A percentile compares a stretch with the other conserved stretches of the same genome.
Evolutionary conservation across 176 grass and related monocot genomes (phyloP).

Genomic region (Musa troglodytarum): DNA sequence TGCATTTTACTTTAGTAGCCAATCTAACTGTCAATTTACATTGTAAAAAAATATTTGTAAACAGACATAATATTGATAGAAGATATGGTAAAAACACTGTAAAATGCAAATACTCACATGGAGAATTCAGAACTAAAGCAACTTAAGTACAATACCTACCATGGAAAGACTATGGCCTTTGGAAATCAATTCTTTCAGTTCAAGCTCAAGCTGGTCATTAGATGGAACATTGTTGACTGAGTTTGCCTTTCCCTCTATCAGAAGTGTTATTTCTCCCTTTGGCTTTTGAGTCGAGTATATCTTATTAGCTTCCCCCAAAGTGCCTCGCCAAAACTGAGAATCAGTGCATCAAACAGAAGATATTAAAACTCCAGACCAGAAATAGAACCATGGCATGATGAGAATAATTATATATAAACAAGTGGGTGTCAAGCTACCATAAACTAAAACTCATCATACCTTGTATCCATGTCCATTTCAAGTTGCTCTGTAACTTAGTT

Average conservation of each 20-base stretch:
- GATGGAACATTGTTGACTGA: constrained; percentile 52
- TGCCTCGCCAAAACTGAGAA: constrained; percentile 84
- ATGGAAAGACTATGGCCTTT: constrained; percentile 62
- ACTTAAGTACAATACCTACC: constrained; percentile 35
- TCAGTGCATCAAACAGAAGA: constrained; percentile 12
- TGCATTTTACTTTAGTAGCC: too few species aligned
- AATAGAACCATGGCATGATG: neutral
- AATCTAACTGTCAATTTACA: too few species aligned
- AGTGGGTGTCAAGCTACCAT: neutral
- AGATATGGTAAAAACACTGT: neutral
- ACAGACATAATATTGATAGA: neutral
- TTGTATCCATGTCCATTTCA: too few species aligned
- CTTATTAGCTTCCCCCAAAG: constrained; percentile 69
- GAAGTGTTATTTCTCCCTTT: constrained; percentile 85
- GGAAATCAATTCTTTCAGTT: constrained; percentile 59
- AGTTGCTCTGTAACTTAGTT: too few species aligned
- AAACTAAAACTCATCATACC: too few species aligned
- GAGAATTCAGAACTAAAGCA: neutral
- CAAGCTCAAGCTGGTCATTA: constrained; percentile 59
- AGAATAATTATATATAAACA: neutral
- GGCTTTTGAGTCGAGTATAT: constrained; percentile 41
- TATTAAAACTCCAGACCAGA: neutral
- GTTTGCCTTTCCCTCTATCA: constrained; percentile 54
- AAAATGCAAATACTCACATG: neutral
- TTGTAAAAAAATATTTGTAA: neutral